A percentile compares a stretch with the other conserved stretches of the same genome.
These are phyloP conservation scores for Lepidium didymum DNA, from an alignment of 345 rosid species.

Conservation along the genomic window DNA sequence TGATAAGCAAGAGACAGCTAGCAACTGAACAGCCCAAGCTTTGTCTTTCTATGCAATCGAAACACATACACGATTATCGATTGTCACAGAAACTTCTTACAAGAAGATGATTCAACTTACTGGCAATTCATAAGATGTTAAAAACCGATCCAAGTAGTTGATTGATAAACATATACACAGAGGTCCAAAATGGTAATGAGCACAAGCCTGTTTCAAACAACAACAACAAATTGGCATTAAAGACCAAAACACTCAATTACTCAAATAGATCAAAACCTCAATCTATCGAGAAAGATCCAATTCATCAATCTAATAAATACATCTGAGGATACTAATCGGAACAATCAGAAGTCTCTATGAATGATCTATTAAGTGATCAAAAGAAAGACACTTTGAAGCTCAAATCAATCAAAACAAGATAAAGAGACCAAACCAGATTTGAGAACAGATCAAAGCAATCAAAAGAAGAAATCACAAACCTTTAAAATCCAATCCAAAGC, in stretches of 20 bases:
- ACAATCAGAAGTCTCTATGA: neutral
- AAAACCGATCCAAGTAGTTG: conserved; percentile 71
- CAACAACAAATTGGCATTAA: conserved; percentile 4
- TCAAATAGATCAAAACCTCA: conserved; percentile 4
- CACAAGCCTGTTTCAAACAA: conserved; percentile 45
- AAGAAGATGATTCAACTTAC: conserved; percentile 40
- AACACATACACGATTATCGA: neutral
- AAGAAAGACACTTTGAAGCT: neutral
- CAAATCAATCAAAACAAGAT: neutral
- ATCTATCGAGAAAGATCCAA: conserved; percentile 17
- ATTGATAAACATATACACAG: conserved; percentile 42
- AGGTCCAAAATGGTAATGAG: conserved; percentile 52
- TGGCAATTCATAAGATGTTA: conserved; percentile 51
- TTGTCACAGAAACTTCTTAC: neutral
- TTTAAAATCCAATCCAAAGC: conserved; percentile 66
- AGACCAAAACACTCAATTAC: conserved; percentile 6
- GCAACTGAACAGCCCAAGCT: conserved; percentile 54
- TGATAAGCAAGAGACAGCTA: conserved; percentile 68
- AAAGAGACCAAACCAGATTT: conserved; percentile 7
- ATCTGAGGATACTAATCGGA: neutral
- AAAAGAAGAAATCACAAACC: conserved; percentile 31
- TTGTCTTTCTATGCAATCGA: conserved; percentile 41
- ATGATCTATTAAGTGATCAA: conserved; percentile 15
- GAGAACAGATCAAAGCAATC: conserved; percentile 1
- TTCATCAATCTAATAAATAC: neutral